Conservation (phyloP, 192 early-diverging fungal genomes). For the Spinellus fusiger region DNA sequence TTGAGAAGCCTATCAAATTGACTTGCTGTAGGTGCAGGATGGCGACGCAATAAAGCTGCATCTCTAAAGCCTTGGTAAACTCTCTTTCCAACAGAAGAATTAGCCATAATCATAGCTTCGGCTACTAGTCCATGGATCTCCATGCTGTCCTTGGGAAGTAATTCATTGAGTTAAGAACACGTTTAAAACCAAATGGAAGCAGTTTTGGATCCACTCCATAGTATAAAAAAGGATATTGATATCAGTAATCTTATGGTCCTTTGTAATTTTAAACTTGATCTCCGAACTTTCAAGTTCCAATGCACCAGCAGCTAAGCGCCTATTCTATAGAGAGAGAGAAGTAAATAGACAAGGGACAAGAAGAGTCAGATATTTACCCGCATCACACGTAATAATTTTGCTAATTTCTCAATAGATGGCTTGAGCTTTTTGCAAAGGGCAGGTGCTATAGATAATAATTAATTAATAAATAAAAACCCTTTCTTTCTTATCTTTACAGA, state of each 20-base stretch:
- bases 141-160: conserved; percentile 53
- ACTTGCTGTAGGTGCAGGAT: conserved; percentile 54
- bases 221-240: conserved; percentile 37
- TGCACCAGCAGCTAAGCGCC: conserved; percentile 52
- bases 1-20: conserved; percentile 56
- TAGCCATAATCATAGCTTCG: conserved; percentile 80
- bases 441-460: conserved; percentile 37
- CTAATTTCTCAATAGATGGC: conserved; percentile 36
- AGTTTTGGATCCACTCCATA: too few relatives aligned
- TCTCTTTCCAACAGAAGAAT: conserved; percentile 55
- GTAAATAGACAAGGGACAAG: neutral
- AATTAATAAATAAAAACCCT: neutral
- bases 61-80: conserved; percentile 49
- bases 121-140: conserved; percentile 72
- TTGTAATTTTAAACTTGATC: conserved; percentile 65
- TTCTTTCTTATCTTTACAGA: neutral
- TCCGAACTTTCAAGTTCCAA: conserved; percentile 70
- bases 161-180: too few relatives aligned
- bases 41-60: conserved; percentile 61
- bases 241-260: conserved; percentile 54
- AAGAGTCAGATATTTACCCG: conserved; percentile 27
- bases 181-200: too few relatives aligned
- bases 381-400: conserved; percentile 46
- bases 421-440: conserved; percentile 13
- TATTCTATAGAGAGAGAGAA: conserved; percentile 20